Conservation (phyloP, 495 filamentous ascomycete genomes). For the Penicillium atrosanguineum region DNA sequence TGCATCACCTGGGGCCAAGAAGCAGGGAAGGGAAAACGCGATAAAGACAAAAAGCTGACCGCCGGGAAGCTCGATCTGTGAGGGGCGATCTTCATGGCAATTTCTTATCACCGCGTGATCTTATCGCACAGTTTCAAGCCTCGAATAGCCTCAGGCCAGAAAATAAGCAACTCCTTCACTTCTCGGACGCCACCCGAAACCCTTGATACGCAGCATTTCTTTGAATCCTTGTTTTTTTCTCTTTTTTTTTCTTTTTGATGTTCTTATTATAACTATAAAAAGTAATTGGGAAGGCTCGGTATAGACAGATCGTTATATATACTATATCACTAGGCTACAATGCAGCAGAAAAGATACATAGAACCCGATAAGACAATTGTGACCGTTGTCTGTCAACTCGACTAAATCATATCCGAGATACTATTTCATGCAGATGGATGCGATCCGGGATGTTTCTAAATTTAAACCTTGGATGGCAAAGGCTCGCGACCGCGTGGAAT, state of each 20-base stretch:
- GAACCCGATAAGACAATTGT: not conserved
- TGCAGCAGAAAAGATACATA: not conserved
- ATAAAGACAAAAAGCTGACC: not conserved
- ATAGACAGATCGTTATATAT: not conserved
- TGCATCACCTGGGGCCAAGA: not conserved
- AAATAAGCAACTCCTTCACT: not conserved
- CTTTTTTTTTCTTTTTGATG: too few relatives aligned
- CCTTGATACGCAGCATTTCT: not conserved
- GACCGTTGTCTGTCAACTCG: not conserved
- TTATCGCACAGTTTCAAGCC: not conserved
- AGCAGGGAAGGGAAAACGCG: not conserved
- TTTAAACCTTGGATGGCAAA: conserved; percentile 4
- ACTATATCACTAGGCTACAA: not conserved
- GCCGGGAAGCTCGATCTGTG: not conserved
- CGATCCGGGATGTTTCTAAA: conserved; percentile 2
- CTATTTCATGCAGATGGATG: not conserved
- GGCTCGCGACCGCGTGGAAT: conserved; percentile 3
- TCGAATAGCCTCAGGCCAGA: conserved; percentile 2
- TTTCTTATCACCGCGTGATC: conserved; percentile 15
- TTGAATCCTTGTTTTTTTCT: not conserved
- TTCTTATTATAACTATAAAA: not conserved
- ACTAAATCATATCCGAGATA: not conserved
- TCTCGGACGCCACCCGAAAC: not conserved
- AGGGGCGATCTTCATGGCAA: conserved; percentile 1
- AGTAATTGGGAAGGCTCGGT: not conserved